Percentiles rank a stretch among this genome's conserved stretches.
Conservation (phyloP, 306 rosid genomes). For the Vigna trinervia region DNA sequence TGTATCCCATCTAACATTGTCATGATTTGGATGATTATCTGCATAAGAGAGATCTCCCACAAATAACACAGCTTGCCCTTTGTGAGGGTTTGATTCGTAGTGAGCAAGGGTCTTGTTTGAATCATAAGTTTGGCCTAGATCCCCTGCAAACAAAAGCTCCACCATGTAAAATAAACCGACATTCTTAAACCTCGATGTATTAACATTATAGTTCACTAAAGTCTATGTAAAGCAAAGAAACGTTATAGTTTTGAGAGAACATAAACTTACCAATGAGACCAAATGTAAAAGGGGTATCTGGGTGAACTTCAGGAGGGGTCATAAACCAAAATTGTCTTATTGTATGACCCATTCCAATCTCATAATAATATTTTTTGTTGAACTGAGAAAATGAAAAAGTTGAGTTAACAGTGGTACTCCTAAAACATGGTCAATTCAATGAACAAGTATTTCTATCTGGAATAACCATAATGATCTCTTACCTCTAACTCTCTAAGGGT, state of each 20-base stretch:
- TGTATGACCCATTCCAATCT: conserved; percentile 65
- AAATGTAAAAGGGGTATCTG: conserved; percentile 74
- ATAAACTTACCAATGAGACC: conserved; percentile 69
- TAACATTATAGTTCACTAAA: background rate
- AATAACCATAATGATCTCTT: background rate
- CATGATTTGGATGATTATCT: conserved; percentile 63
- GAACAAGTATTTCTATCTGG: background rate
- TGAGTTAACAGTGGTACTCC: background rate
- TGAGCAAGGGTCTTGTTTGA: conserved; percentile 73
- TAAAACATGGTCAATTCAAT: background rate
- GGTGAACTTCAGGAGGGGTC: conserved; percentile 74
- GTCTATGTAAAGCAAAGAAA: background rate
- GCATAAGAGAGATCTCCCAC: conserved; percentile 87
- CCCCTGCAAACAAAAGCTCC: conserved; percentile 54
- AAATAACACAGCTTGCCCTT: conserved; percentile 62
- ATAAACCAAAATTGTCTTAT: conserved; percentile 64
- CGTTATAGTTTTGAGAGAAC: background rate
- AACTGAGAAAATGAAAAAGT: conserved; percentile 44
- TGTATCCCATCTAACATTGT: conserved; percentile 75
- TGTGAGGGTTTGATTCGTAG: conserved; percentile 63
- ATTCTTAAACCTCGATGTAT: background rate
- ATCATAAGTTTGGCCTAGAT: conserved; percentile 81
- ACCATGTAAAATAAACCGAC: background rate
- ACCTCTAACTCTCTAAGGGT: conserved; percentile 65
- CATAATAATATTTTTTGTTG: conserved; percentile 69